phyloP scores from a whole-genome alignment of 176 grass and related monocot species.

The Musa schizocarpa region DNA sequence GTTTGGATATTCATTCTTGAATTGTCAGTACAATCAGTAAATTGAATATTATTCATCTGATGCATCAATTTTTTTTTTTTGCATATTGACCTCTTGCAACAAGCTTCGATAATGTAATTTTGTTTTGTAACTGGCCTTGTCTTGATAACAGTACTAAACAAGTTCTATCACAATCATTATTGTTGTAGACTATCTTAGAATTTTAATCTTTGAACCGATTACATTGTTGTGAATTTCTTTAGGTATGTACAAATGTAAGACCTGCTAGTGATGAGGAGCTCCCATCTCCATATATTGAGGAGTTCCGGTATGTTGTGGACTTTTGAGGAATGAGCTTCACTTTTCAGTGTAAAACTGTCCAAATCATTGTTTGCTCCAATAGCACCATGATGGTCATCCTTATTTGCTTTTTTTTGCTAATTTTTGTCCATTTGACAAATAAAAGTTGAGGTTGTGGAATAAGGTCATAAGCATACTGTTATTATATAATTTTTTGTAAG shows the following conservation, averaged over 20 bases:
- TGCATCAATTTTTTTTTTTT: no score
- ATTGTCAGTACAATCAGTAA: no score
- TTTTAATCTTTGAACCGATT: background rate
- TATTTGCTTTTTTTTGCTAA: no score
- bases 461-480: no score
- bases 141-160: background rate
- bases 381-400: no score
- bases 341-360: background rate
- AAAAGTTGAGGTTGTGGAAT: no score
- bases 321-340: conserved; percentile 1
- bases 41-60: no score
- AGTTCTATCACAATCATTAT: background rate
- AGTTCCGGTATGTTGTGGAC: conserved; percentile 58
- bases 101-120: background rate
- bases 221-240: background rate
- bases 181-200: background rate
- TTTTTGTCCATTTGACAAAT: no score
- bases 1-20: no score
- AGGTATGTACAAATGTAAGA: conserved; percentile 80
- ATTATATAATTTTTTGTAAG: no score
- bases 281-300: conserved; percentile 84
- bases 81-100: no score
- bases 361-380: background rate
- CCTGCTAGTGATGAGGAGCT: conserved; percentile 88
- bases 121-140: background rate